phyloP scores from a whole-genome alignment of 177 flowering plant genomes.

The Vitis hybrid region DNA sequence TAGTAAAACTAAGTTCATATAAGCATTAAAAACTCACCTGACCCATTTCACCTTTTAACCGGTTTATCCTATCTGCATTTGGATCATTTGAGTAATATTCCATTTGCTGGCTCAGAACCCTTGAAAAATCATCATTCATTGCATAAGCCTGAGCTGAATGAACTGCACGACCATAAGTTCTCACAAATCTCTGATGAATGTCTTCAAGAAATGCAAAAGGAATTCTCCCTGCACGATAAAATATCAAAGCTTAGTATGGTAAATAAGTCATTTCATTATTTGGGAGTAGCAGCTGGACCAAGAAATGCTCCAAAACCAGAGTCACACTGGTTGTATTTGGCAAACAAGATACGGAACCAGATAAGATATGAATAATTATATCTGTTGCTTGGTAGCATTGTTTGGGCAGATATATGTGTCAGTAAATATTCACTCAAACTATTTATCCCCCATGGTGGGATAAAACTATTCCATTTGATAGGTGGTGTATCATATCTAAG shows the following conservation, averaged over 20 bases:
- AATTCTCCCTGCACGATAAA: conserved; percentile 70
- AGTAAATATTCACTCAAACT: too few species aligned
- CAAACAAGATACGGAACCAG: background rate
- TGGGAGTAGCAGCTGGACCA: background rate
- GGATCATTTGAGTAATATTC: conserved; percentile 93
- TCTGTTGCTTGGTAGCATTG: background rate
- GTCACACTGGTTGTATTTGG: background rate
- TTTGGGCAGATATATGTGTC: too few species aligned
- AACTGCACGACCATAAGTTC: conserved; percentile 86
- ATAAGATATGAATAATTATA: background rate
- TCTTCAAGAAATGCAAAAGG: conserved; percentile 98
- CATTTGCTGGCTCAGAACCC: conserved; percentile 90
- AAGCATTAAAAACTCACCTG: conserved; percentile 49
- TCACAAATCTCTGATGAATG: conserved; percentile 88
- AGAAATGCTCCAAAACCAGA: background rate
- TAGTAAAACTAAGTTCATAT: background rate
- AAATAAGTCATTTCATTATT: background rate
- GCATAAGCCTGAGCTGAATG: conserved; percentile 81
- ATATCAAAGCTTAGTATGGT: background rate
- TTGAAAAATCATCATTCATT: conserved; percentile 97
- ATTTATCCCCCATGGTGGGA: too few species aligned
- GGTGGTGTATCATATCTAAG: too few species aligned
- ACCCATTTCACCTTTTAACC: conserved; percentile 93
- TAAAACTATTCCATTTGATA: too few species aligned
- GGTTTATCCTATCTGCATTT: conserved; percentile 87